Conservation (phyloP, 2,329 filamentous ascomycete genomes). For the Diplodia intermedia region DNA sequence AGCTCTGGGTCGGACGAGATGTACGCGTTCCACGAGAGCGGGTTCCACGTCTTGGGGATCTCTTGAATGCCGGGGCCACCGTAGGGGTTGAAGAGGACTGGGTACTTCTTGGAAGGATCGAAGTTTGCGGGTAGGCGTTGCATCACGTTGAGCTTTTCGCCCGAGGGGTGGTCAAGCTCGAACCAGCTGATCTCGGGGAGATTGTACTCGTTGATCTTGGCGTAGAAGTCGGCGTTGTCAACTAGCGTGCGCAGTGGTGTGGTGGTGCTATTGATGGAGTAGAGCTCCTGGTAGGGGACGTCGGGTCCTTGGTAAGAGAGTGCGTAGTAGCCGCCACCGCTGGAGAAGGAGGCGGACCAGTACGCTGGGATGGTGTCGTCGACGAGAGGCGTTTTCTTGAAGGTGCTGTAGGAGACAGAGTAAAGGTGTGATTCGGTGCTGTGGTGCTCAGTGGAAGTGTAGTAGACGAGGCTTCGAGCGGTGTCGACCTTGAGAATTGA, state of each 20-base stretch:
- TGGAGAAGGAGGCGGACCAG: slow-evolving; percentile 71
- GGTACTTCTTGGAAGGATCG: slow-evolving; percentile 67
- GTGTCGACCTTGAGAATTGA: slow-evolving; percentile 66
- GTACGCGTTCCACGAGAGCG: slow-evolving; percentile 67
- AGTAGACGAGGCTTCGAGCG: slow-evolving; percentile 65
- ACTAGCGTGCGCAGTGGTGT: slow-evolving; percentile 65
- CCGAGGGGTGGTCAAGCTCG: slow-evolving; percentile 67
- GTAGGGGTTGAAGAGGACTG: slow-evolving; percentile 71
- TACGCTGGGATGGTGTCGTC: slow-evolving; percentile 65
- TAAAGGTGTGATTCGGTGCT: slow-evolving; percentile 73
- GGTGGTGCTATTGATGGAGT: slow-evolving; percentile 60
- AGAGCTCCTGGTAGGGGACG: slow-evolving; percentile 73
- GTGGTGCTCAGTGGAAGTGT: slow-evolving; percentile 68
- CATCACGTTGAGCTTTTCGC: slow-evolving; percentile 69
- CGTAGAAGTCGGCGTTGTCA: slow-evolving; percentile 64
- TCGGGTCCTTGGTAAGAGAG: slow-evolving; percentile 70
- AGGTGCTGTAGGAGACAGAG: slow-evolving; percentile 65
- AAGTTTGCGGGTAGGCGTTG: slow-evolving; percentile 71
- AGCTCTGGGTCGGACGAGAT: slow-evolving; percentile 72
- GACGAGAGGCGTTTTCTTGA: slow-evolving; percentile 65
- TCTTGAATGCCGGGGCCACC: slow-evolving; percentile 70
- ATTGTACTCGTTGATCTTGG: slow-evolving; percentile 64
- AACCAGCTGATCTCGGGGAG: slow-evolving; percentile 70
- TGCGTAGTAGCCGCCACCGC: slow-evolving; percentile 68
- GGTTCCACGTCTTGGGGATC: slow-evolving; percentile 63